Evolutionary conservation across 2,329 filamentous ascomycete species (phyloP), one percentile per base, ranked within the genome.

Genomic region (Pestalotiopsis sp.): DNA sequence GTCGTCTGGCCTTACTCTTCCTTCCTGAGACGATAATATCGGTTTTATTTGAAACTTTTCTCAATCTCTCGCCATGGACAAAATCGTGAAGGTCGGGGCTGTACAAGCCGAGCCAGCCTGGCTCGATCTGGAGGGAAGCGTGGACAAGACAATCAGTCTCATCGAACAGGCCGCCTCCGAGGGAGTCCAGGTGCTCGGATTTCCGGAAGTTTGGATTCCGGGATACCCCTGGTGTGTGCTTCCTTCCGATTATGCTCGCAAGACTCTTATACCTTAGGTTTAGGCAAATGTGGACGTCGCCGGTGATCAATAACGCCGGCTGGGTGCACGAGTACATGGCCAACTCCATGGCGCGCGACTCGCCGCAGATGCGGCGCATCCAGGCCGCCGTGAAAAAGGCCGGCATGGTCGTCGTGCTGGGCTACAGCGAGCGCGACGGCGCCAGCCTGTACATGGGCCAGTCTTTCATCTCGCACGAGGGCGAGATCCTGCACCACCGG

Each of bases 81-180:
- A 61, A n/a, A 61, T 61, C 20, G 59, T 61, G 31, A 61, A 39
- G 38, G 83, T 87, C 4, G 86, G 83, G 36, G 85, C 86, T 13
- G 83, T 86, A 0, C 88, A 91, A 73, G 83, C 85, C 5, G 89
- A 91, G 75, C 87, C 88, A 0, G 83, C 80, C 1, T 91, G 88
- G 88, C 81, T 91, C 7, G 86, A 91, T 72, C 82, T 91, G 2
- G 78, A 83, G 7, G 84, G 76, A 0, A 81, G 83, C 2, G 84
- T 91, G 1, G 75, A 81, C 1, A 91, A 91, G 75, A 89, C 88
- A 7, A 85, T 86, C 72, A 74, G 77, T 0, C 80, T 90, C 64
- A 90, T 91, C 71, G 76, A 81, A 49, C 84, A 88, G 72, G 89
- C 89, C 0, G 85, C 85, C 1, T 71, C 77, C 4, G 83, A 86